phyloP scores from a whole-genome alignment of 108 stramenopile genomes.

The Skeletonema tropicum region DNA sequence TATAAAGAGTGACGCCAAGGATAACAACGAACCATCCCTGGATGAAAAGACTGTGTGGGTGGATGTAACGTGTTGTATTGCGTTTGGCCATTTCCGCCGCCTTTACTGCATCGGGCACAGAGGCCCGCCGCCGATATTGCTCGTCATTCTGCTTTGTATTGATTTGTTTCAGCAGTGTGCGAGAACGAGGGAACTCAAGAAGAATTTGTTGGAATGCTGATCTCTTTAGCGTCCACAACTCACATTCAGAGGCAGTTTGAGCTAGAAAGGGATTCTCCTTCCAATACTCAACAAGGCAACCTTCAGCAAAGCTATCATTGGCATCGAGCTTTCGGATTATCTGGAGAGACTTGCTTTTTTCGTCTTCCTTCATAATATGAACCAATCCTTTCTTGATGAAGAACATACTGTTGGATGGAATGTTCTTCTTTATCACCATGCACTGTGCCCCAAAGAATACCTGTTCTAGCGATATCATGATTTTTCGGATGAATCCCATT shows the following conservation, averaged over 20 bases:
- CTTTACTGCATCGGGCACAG: constrained; percentile 8
- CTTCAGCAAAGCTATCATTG: constrained; percentile 55
- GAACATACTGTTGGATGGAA: constrained; percentile 48
- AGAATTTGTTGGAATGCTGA: constrained; percentile 39
- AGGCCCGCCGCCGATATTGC: constrained; percentile 26
- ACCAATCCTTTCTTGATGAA: constrained; percentile 59
- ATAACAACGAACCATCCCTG: constrained; percentile 49
- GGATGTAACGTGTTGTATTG: constrained; percentile 24
- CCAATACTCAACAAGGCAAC: constrained; percentile 42
- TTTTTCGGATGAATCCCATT: constrained; percentile 35
- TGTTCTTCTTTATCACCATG: constrained; percentile 30
- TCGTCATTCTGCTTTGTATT: constrained; percentile 19
- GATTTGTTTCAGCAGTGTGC: constrained; percentile 19
- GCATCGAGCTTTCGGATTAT: constrained; percentile 30
- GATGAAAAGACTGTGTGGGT: constrained; percentile 51
- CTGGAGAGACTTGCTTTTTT: constrained; percentile 10
- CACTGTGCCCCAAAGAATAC: constrained; percentile 33
- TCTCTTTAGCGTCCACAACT: constrained; percentile 50
- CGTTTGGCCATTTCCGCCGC: constrained; percentile 17
- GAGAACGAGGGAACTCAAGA: constrained; percentile 41
- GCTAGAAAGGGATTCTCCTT: constrained; percentile 51
- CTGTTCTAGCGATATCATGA: constrained; percentile 53
- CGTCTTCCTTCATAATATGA: constrained; percentile 32
- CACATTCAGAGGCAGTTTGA: constrained; percentile 46
- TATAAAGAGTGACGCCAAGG: constrained; percentile 42